phyloP scores from a whole-genome alignment of 2,329 filamentous ascomycete genomes.

The Diaporthe sp. region DNA sequence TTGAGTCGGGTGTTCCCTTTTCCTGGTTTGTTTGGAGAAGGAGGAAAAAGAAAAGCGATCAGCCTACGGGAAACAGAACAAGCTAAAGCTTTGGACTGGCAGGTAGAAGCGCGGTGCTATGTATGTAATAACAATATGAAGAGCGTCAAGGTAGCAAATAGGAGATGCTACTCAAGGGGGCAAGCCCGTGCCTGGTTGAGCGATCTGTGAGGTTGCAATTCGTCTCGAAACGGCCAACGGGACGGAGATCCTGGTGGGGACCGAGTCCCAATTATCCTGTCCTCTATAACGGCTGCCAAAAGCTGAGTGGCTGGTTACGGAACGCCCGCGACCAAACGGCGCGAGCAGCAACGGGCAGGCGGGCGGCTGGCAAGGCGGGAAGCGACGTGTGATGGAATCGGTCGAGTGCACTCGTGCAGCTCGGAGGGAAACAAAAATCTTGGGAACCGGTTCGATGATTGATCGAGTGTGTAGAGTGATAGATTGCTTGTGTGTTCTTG shows the following conservation, averaged over 20 bases:
- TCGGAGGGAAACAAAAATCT: constrained; percentile 6
- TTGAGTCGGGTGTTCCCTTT: constrained; percentile 13
- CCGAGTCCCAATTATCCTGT: constrained; percentile 19
- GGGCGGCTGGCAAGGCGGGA: constrained; percentile 1
- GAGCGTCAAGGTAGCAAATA: constrained; percentile 26
- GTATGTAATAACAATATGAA: neutral
- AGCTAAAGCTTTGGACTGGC: constrained; percentile 1
- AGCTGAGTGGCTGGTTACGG: constrained; percentile 29
- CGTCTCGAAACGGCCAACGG: constrained; percentile 19
- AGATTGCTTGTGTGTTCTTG: neutral
- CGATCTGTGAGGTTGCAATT: constrained; percentile 33
- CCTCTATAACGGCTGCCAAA: constrained; percentile 18
- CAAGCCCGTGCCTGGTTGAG: constrained; percentile 18
- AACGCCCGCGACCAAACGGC: constrained; percentile 6
- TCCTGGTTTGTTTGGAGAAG: neutral
- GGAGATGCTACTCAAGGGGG: constrained; percentile 14
- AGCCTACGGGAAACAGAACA: neutral
- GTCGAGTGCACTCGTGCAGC: neutral
- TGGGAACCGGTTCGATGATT: neutral
- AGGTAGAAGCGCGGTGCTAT: neutral
- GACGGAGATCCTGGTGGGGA: constrained; percentile 21
- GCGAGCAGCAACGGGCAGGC: neutral
- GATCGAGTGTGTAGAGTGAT: neutral
- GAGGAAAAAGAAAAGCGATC: neutral
- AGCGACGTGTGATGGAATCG: neutral